Evolutionary conservation across 345 rosid species (phyloP), one percentile per base, ranked within the genome.

Genomic region (Conringia planisiliqua): DNA sequence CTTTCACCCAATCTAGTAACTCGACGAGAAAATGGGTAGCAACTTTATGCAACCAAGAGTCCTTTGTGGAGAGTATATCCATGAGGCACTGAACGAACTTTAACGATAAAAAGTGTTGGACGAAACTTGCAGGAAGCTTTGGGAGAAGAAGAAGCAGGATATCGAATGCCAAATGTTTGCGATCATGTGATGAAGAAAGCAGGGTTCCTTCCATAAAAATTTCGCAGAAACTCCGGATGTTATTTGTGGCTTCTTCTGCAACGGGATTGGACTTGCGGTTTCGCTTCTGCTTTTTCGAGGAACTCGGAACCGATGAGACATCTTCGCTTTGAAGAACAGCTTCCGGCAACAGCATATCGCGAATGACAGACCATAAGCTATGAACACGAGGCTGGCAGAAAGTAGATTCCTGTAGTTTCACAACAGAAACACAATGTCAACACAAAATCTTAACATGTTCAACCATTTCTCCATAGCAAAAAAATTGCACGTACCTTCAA

Each of bases 301-400:
- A 85, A 78, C 79, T 85, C 55, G 97, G 79, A 76, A 79, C 73
- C 0, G 85, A 83, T n/a, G 79, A 62, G 16, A 80, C 78, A 83
- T 89, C 96, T 83, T 90, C 97, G 11, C 86, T 81, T 75, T 84
- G 94, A 74, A 86, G 56, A 68, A 90, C 77, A 4, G 75, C 69
- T 36, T 89, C 91, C 33, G 99, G 97, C 74, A 95, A 84, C 42
- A 95, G 90, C 74, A 90, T 84, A 69, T 87, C 84, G 27, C 83
- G 83, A 71, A 96, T 81, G 72, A 85, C 83, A 50, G 87, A 86
- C 99, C 98, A 96, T 59, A 92, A 64, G 68, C 95, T 82, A 69
- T 96, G 99, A 61, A 92, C 83, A 70, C 98, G 92, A 76, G 99
- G 99, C 82, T 89, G 97, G 72, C 98, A 96, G 83, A 92, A 92